phyloP scores from a whole-genome alignment of 495 filamentous ascomycete species.

The Parmelia sp. region DNA sequence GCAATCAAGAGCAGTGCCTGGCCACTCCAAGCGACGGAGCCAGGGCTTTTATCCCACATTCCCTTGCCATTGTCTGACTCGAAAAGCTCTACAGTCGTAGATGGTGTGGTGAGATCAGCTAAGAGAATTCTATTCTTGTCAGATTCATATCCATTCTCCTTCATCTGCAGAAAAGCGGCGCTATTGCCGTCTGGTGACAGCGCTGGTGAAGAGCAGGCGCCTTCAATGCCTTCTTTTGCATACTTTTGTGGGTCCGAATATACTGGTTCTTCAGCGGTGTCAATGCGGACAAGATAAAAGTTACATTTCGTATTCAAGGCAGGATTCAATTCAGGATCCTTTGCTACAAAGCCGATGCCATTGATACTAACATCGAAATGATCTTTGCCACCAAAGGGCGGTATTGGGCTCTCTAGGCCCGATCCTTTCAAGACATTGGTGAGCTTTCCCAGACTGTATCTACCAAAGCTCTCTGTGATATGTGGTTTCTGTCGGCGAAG shows the following conservation, averaged over 20 bases:
- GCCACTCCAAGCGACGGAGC: slow-evolving; percentile 59
- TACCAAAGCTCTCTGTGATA: slow-evolving; percentile 36
- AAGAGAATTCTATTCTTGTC: slow-evolving; percentile 79
- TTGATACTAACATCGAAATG: slow-evolving; percentile 52
- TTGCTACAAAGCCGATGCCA: slow-evolving; percentile 73
- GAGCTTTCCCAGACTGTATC: slow-evolving; percentile 41
- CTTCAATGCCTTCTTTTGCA: slow-evolving; percentile 44
- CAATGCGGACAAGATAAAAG: slow-evolving; percentile 64
- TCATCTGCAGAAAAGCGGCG: slow-evolving; percentile 78
- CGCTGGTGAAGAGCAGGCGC: slow-evolving; percentile 68
- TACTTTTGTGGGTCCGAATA: slow-evolving; percentile 37
- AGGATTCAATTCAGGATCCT: slow-evolving; percentile 69
- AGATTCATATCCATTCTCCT: slow-evolving; percentile 75
- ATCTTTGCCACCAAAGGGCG: slow-evolving; percentile 53
- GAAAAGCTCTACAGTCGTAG: slow-evolving; percentile 55
- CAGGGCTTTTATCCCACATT: slow-evolving; percentile 63
- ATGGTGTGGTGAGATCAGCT: slow-evolving; percentile 51
- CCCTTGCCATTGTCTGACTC: slow-evolving; percentile 55
- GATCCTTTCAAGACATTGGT: slow-evolving; percentile 41
- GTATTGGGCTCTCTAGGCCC: slow-evolving; percentile 49
- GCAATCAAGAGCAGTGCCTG: slow-evolving; percentile 57
- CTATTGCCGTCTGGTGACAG: slow-evolving; percentile 68
- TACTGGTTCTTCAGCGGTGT: slow-evolving; percentile 43
- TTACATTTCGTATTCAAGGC: slow-evolving; percentile 78
- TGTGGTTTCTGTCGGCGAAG: slow-evolving; percentile 44